Evolutionary conservation across 768 basidiomycete species (phyloP).

Genomic region (Agrocybe pediades): DNA sequence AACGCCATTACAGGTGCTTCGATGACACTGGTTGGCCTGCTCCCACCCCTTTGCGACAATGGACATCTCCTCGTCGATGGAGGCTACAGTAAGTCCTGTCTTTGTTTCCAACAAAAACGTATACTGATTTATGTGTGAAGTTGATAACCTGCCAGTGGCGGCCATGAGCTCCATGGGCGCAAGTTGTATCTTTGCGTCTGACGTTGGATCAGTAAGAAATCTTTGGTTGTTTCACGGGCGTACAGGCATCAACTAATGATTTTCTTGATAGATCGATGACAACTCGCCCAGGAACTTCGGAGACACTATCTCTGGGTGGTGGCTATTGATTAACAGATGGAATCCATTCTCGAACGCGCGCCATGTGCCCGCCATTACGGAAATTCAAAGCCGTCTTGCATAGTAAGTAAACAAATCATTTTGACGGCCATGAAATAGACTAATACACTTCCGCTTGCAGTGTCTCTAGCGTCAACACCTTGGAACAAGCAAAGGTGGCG

Average conservation of each 20-base stretch:
- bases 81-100: constrained; percentile 67
- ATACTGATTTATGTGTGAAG: constrained; percentile 37
- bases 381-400: constrained; percentile 91
- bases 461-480: constrained; percentile 91
- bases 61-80: constrained; percentile 92
- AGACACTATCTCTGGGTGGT: constrained; percentile 95
- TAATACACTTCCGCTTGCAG: constrained; percentile 40
- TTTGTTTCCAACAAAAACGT: background rate
- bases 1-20: constrained; percentile 70
- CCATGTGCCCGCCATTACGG: constrained; percentile 85
- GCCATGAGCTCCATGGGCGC: constrained; percentile 94
- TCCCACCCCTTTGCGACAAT: constrained; percentile 94
- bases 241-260: background rate
- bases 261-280: constrained; percentile 72
- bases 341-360: constrained; percentile 84
- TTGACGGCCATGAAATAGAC: background rate
- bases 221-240: background rate
- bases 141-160: constrained; percentile 89
- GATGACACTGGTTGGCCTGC: constrained; percentile 94
- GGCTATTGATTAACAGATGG: constrained; percentile 91
- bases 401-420: constrained; percentile 64
- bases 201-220: constrained; percentile 81
- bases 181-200: constrained; percentile 86
- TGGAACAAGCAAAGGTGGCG: constrained; percentile 92
- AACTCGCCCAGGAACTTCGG: constrained; percentile 95